These are phyloP conservation scores for Backusella luteola DNA, from an alignment of 192 early-diverging fungal genomes.

Conservation along the genomic window DNA sequence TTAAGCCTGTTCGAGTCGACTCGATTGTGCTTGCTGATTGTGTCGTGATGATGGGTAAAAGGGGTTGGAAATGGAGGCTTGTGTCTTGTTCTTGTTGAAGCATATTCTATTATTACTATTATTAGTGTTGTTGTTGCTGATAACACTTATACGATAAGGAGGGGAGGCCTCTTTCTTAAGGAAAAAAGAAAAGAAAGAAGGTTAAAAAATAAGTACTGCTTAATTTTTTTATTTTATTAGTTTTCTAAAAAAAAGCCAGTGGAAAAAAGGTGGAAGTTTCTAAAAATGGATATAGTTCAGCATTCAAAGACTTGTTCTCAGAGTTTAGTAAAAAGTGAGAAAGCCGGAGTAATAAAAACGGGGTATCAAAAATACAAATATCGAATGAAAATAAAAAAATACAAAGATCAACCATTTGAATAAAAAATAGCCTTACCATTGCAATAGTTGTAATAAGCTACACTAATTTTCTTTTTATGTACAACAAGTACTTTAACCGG, in stretches of 20 bases:
- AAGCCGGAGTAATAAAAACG: too few species aligned
- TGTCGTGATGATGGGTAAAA: constrained; percentile 1
- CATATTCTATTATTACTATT: background rate
- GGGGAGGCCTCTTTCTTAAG: background rate
- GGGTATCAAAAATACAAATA: too few species aligned
- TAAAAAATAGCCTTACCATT: too few species aligned
- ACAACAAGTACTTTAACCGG: too few species aligned
- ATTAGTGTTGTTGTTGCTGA: background rate
- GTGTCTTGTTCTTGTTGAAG: background rate
- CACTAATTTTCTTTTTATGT: too few species aligned
- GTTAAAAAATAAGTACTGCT: background rate
- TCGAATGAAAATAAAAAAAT: too few species aligned
- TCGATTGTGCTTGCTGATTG: background rate
- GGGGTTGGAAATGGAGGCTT: background rate
- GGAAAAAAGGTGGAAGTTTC: background rate
- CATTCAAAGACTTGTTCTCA: too few species aligned
- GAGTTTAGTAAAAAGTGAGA: too few species aligned
- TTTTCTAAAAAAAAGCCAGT: background rate
- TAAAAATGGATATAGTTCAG: background rate
- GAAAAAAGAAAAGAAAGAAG: background rate
- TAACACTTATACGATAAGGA: background rate
- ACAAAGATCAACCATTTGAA: too few species aligned
- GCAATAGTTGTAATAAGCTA: too few species aligned
- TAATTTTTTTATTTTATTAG: background rate
- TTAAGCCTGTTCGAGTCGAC: background rate